phyloP scores from a whole-genome alignment of 257 asterid genomes.

The Coffea eugenioides region DNA sequence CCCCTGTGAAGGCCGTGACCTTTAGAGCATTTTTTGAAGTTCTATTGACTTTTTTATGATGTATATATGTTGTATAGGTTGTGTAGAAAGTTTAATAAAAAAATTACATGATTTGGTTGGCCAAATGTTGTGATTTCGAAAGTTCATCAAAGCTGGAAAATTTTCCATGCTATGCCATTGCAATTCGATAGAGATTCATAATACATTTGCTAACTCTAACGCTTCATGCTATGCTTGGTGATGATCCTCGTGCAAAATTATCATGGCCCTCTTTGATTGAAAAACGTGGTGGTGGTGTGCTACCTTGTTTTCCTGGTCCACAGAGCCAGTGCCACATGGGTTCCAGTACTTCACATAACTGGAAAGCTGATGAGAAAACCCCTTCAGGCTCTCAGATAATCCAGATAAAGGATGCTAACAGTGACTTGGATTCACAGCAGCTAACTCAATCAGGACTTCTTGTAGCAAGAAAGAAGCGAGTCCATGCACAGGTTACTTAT shows the following conservation, averaged over 20 bases:
- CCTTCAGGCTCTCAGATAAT: constrained; percentile 43
- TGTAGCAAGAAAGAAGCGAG: constrained; percentile 63
- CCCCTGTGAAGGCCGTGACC: no score
- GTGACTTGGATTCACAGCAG: constrained; percentile 62
- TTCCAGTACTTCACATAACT: constrained; percentile 37
- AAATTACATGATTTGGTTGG: no score
- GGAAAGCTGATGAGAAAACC: constrained; percentile 52
- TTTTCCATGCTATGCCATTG: background rate
- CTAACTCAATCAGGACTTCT: constrained; percentile 55
- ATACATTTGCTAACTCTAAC: background rate
- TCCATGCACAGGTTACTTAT: constrained; percentile 76
- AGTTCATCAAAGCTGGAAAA: no score
- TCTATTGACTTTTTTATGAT: no score
- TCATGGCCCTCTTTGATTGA: constrained; percentile 48
- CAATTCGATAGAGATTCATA: background rate
- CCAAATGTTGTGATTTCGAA: no score
- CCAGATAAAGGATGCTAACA: constrained; percentile 40
- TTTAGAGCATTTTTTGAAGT: no score
- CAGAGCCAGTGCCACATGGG: constrained; percentile 42
- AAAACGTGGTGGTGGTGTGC: constrained; percentile 36
- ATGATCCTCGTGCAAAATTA: constrained; percentile 47
- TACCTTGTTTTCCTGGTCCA: constrained; percentile 34
- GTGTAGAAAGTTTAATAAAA: no score
- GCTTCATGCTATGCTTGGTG: constrained; percentile 32
- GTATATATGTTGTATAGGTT: no score